phyloP scores from a whole-genome alignment of 208 protist species.

The Phytomonas serpens region DNA sequence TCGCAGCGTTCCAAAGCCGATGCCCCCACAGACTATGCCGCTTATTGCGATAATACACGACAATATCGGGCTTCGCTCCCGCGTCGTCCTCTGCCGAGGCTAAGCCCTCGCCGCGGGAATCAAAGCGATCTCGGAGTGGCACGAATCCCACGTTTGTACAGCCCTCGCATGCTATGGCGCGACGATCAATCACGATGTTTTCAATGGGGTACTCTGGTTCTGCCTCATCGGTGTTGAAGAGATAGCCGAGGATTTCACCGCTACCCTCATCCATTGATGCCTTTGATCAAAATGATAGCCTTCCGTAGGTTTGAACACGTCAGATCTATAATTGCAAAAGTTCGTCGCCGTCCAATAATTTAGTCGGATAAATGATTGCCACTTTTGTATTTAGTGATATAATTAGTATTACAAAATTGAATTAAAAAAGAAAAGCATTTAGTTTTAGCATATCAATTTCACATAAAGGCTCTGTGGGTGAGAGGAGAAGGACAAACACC shows the following conservation, averaged over 20 bases:
- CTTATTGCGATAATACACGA: constrained; percentile 65
- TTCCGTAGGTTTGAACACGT: neutral
- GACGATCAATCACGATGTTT: constrained; percentile 34
- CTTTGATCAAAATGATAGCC: neutral
- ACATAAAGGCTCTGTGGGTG: too few relatives aligned
- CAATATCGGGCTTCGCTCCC: constrained; percentile 8
- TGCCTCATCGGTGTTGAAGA: constrained; percentile 35
- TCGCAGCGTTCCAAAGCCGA: constrained; percentile 81
- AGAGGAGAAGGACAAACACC: too few relatives aligned
- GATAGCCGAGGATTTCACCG: constrained; percentile 13
- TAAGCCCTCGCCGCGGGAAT: constrained; percentile 9
- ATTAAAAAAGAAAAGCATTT: too few relatives aligned
- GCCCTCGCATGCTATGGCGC: constrained; percentile 32
- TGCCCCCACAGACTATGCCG: constrained; percentile 86
- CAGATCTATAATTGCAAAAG: neutral
- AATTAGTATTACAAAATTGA: too few relatives aligned
- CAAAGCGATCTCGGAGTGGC: constrained; percentile 41
- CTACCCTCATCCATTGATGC: constrained; percentile 43
- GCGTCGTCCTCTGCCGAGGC: constrained; percentile 2
- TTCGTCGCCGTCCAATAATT: too few relatives aligned
- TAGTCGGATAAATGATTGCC: too few relatives aligned
- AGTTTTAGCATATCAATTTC: too few relatives aligned
- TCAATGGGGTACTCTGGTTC: constrained; percentile 44
- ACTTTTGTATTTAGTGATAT: too few relatives aligned
- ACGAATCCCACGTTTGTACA: constrained; percentile 37